These are phyloP conservation scores for Polytrichum commune DNA, from an alignment of 225 moss, liverwort and hornwort genomes.

Conservation along the genomic window DNA sequence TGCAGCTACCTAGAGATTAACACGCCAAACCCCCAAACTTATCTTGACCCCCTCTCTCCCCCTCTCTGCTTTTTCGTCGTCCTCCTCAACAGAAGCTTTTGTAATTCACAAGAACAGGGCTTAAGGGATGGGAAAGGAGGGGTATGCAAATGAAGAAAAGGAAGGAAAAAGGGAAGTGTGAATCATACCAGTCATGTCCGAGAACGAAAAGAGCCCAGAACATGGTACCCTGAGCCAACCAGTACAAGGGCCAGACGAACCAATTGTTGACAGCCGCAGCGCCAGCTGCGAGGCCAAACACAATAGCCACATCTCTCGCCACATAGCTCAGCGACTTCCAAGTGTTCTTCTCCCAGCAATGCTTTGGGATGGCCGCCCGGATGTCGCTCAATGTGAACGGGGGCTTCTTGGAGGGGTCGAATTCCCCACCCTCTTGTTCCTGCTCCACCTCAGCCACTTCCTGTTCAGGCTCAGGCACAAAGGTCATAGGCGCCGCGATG, in stretches of 20 bases:
- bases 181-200: constrained; percentile 71
- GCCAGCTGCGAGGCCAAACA: constrained; percentile 72
- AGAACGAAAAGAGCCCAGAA: constrained; percentile 99
- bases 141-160: neutral
- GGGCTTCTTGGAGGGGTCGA: constrained; percentile 57
- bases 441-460: constrained; percentile 16
- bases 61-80: too few species aligned
- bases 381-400: constrained; percentile 83
- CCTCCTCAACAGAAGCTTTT: too few species aligned
- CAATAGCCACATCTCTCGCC: constrained; percentile 70
- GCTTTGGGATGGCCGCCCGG: constrained; percentile 90
- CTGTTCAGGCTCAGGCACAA: constrained; percentile 47
- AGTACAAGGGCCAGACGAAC: constrained; percentile 92
- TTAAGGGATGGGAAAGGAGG: neutral
- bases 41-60: too few species aligned
- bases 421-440: constrained; percentile 21
- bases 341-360: constrained; percentile 81
- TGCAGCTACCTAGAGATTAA: too few species aligned
- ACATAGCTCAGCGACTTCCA: constrained; percentile 90
- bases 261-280: constrained; percentile 81
- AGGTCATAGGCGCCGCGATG: constrained; percentile 71
- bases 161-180: neutral
- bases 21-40: too few species aligned
- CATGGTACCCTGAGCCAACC: constrained; percentile 97
- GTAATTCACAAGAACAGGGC: too few species aligned